Base-by-base conservation (phyloP, 2,329 filamentous ascomycete species). In the Dothideomycetes sp. region DNA sequence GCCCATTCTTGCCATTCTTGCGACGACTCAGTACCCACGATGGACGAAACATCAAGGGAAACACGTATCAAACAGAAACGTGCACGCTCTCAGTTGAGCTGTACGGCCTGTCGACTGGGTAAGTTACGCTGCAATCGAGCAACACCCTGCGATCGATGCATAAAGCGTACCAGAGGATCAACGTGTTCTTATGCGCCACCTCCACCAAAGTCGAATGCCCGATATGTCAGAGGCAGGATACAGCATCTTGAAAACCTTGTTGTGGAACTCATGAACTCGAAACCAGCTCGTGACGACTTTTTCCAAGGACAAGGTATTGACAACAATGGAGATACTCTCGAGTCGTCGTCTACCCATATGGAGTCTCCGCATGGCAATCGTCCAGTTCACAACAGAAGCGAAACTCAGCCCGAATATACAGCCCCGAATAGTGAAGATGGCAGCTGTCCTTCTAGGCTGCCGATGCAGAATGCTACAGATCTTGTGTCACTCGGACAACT, bases 401-500 rank as follows among this genome's bases (percentile, higher is more conserved):
- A 9, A 17, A 4, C 20, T 13, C 12, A 11, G 5, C 5, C 19
- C 5, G 13, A 36, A 22, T 17, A 35, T 10, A 36, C 40, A 10
- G 32, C 40, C 6, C 40, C 40, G 5, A 29, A 42, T 10, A 42
- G 40, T 12, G 40, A 31, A n/a, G 32, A 36, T 18, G 39, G 18
- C 5, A 28, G 30, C 18, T 33, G 16, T 13, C 24, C 31, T n/a
- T 12, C 12, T 3, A 37, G 18, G 6, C 18, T 19, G 11, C 67
- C 69, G 25, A 74, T 71, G 11, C 33, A 22, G 11, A 38, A 45
- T 23, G 31, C 27, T 24, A 71, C 71, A n/a, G 67, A 61, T 48
- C 62, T 70, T 43, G 77, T 80, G 44, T 85, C 82, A 1, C 73
- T 91, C 47, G 85, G 85, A n/a, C 71, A 87, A 32, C 73, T 94